Conservation (phyloP, 2,329 filamentous ascomycete genomes). For the Calonectria multiphialidica region DNA sequence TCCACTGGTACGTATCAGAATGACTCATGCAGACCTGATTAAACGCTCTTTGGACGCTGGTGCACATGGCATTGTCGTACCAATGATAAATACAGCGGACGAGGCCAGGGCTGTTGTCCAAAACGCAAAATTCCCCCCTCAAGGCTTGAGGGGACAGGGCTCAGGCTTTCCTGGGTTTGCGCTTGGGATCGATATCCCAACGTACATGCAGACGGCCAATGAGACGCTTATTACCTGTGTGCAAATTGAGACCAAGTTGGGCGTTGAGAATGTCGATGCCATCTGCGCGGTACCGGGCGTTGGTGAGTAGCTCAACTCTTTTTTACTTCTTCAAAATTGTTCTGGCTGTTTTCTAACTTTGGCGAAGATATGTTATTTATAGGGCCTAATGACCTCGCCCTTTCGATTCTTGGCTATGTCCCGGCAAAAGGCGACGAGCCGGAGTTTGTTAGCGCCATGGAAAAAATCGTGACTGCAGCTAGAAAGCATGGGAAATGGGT, state of each 20-base stretch:
- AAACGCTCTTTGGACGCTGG: conserved; percentile 59
- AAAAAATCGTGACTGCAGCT: conserved; percentile 59
- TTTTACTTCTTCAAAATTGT: too few relatives aligned
- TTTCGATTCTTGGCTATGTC: conserved; percentile 54
- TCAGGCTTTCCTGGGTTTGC: conserved; percentile 56
- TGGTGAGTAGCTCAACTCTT: conserved; percentile 25
- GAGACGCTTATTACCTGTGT: conserved; percentile 57
- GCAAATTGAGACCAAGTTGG: conserved; percentile 59
- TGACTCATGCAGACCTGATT: conserved; percentile 49
- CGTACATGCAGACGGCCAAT: conserved; percentile 58
- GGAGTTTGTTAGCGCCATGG: conserved; percentile 58
- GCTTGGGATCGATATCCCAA: conserved; percentile 51
- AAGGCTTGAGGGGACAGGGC: conserved; percentile 57
- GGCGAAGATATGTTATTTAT: conserved; percentile 54
- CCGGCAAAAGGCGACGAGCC: conserved; percentile 61
- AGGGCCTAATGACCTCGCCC: conserved; percentile 58
- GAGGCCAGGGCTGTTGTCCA: conserved; percentile 53
- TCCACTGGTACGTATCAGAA: conserved; percentile 54
- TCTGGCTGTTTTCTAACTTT: not conserved
- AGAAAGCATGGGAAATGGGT: conserved; percentile 64
- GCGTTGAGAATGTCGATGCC: conserved; percentile 57
- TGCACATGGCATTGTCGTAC: conserved; percentile 58
- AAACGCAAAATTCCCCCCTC: conserved; percentile 58
- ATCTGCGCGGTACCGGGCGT: conserved; percentile 54
- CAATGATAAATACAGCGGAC: conserved; percentile 56